Base-by-base conservation (phyloP, 441 rosid species). In the Arabidopsis lyrata region DNA sequence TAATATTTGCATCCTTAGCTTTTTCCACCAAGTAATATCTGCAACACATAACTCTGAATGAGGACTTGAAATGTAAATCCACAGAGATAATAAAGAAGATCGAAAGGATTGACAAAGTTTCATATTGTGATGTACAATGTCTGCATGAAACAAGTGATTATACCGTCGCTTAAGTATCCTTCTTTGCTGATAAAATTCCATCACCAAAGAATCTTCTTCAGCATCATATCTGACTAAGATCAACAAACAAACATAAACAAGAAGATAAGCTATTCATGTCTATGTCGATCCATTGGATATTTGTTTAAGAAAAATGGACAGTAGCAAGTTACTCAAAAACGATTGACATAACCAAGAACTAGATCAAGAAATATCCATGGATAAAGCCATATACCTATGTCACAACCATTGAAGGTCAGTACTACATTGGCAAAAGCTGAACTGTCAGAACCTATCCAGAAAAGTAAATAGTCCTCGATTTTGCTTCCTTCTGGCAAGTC, bases 1-100 rank as follows among this genome's bases (percentile, higher is more conserved):
- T 79, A 57, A 92, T 87, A 77, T 88, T 90, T 44, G 97, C 96
- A 88, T 95, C 99, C 76, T 90, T 95, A 70, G 99, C 99, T 80
- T 88, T 95, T 85, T 95, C 99, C 80, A 95, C 97, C 52, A 92
- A 80, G 81, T 82, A 92, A 81, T 92, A 95, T 81, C 99, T 95
- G 85, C 74, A 85, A 48, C 72, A 79, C 68, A 65, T 41, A 48
- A 56, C 55, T 47, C 15, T 31, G 6, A 38, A 20, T 76, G 39
- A 68, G 50, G 18, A 67, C 34, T 13, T 36, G 53, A n/a, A 15
- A 45, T 62, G 18, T 2, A 48, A 45, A 24, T 32, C 41, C 31
- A 0, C 41, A 57, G 18, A 61, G 59, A 74, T 13, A 15, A 53
- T 50, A 31, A 39, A 50, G 16, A 61, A 41, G 3, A 8, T 36